Conservation (phyloP, 495 filamentous ascomycete species). For the Neurospora discreta region DNA sequence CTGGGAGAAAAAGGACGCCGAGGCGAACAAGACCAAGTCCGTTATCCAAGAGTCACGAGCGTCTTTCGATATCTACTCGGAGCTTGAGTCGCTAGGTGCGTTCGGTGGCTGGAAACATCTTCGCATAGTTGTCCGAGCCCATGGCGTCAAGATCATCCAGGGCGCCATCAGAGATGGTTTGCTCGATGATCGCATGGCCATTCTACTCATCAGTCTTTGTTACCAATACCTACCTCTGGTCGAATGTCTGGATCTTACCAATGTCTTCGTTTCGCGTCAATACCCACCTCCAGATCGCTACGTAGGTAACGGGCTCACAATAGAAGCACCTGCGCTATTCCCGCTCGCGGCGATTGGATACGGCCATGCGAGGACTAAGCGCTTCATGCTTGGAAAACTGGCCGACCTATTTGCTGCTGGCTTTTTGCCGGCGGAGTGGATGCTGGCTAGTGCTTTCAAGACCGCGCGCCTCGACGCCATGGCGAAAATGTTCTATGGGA, state of each 20-base stretch:
- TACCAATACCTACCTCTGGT: constrained; percentile 20
- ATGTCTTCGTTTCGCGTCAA: constrained; percentile 19
- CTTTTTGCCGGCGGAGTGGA: constrained; percentile 31
- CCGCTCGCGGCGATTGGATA: constrained; percentile 21
- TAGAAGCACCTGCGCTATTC: constrained; percentile 11
- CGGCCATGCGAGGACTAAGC: constrained; percentile 10
- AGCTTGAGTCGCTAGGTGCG: constrained; percentile 51
- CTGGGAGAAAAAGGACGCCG: constrained; percentile 37
- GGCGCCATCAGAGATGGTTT: constrained; percentile 42
- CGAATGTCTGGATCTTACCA: constrained; percentile 33
- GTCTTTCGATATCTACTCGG: constrained; percentile 48
- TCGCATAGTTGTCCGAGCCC: constrained; percentile 51
- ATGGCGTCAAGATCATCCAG: constrained; percentile 48
- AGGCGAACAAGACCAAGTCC: constrained; percentile 35
- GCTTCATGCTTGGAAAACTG: constrained; percentile 26
- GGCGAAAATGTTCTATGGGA: constrained; percentile 1
- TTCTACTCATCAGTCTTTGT: constrained; percentile 32
- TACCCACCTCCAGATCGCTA: constrained; percentile 25
- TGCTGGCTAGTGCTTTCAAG: constrained; percentile 30
- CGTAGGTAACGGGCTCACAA: constrained; percentile 16
- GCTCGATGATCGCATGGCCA: constrained; percentile 27
- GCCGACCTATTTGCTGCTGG: constrained; percentile 21
- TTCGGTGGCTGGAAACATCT: constrained; percentile 55
- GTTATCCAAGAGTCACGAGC: constrained; percentile 25
- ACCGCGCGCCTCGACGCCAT: constrained; percentile 20